phyloP scores from a whole-genome alignment of 139 green algal species.

The Desmodesmus armatus region DNA sequence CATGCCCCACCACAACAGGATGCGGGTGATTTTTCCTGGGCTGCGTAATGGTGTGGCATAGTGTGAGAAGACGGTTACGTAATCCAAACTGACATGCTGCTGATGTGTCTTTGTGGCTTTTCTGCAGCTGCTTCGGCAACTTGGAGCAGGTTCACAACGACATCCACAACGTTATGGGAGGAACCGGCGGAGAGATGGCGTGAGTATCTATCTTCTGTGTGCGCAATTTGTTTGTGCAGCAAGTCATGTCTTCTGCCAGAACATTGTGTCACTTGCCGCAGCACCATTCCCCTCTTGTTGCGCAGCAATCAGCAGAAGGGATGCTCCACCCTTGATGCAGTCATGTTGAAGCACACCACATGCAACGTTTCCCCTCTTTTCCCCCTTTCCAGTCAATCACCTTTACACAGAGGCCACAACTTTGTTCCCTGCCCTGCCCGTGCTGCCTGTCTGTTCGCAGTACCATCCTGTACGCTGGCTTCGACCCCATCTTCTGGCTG shows the following conservation, averaged over 20 bases:
- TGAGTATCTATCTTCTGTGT: neutral
- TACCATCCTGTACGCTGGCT: neutral
- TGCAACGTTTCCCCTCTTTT: neutral
- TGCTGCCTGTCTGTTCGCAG: too few species aligned
- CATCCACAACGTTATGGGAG: conserved; percentile 2
- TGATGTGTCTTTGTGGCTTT: too few species aligned
- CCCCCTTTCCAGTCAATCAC: neutral
- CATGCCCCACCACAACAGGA: too few species aligned
- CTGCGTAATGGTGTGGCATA: too few species aligned
- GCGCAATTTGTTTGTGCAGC: neutral
- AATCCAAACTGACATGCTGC: too few species aligned
- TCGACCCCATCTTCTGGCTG: conserved; percentile 32
- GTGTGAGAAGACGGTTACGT: too few species aligned
- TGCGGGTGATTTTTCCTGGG: too few species aligned
- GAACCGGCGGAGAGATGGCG: conserved; percentile 13
- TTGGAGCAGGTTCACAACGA: conserved; percentile 1
- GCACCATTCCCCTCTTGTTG: too few species aligned
- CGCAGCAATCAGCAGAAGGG: neutral
- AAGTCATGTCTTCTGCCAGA: too few species aligned
- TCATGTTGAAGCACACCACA: neutral
- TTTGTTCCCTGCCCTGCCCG: too few species aligned
- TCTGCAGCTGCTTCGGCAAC: neutral
- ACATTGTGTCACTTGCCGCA: too few species aligned
- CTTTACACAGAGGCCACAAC: neutral
- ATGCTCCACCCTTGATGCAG: neutral